Base-by-base conservation (phyloP, 1,284 basidiomycete genomes). In the Xerocomus minutiporus region DNA sequence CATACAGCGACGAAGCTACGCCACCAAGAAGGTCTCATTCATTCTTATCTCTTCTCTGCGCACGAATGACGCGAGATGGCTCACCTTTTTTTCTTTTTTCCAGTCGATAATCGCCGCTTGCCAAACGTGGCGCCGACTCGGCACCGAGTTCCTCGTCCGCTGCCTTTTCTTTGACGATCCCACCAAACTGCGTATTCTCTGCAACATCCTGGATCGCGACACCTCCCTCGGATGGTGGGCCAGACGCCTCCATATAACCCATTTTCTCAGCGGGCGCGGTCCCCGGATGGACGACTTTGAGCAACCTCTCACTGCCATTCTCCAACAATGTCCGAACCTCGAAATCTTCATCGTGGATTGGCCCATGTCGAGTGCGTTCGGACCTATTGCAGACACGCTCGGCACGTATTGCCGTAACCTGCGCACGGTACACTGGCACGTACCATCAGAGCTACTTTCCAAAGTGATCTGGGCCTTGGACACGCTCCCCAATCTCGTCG, bases 381-480 rank as follows among this genome's bases (percentile, higher is more conserved):
- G 80, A 1, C 70, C 80, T 0, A 74, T 88, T n/a, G 82, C 76
- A 0, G 79, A 86, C 59, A 75, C 83, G 0, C 72, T 89, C 1
- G 77, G 77, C 49, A 76, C 69, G 3, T 78, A 71, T 52, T 74
- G 79, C 13, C 67, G 68, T 26, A 73, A 72, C 5, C 66, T 89
- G 11, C 79, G 77, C 11, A 82, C 83, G 0, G 73, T 84, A 0
- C 78, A 81, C 48, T 80, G 84, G 73, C 77, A 76, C 54, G 70
- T 87, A 8, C 78, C 82, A 0, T 73, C 73, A 3, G 72, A 77
- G 8, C 71, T 76, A 1, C 65, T 86, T 2, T 71, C 81, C 11
- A 84, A 84, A 60, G 75, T 86, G 6, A 86, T 88, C 39, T 83
- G 81, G 79, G 79, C 83, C 8, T 71, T 89, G 1, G 77, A 81